Evolutionary conservation across 371 early-diverging fungal species (phyloP).

Genomic region (Mucor circinelloides): DNA sequence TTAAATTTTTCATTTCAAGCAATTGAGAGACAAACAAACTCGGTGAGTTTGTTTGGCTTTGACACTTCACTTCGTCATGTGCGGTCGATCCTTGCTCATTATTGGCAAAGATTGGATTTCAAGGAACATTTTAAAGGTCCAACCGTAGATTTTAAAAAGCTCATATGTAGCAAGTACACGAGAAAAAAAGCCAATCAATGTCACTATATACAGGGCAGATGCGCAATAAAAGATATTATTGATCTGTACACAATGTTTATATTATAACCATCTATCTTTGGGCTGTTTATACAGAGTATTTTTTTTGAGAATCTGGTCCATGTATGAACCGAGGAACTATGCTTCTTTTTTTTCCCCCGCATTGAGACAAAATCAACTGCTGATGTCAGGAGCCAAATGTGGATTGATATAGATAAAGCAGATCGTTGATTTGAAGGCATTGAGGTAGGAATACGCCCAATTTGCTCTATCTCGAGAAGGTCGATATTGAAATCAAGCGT

Average conservation of each 20-base stretch:
- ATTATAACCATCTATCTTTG: background rate
- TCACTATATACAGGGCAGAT: background rate
- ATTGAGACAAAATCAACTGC: background rate
- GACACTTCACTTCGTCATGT: background rate
- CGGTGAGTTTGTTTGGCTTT: slow-evolving; percentile 16
- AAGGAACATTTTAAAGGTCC: slow-evolving; percentile 7
- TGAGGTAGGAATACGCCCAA: background rate
- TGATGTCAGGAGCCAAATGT: background rate
- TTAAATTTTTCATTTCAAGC: background rate
- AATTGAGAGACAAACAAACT: slow-evolving; percentile 13
- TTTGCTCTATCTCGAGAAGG: background rate
- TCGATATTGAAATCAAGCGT: background rate
- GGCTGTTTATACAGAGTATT: background rate
- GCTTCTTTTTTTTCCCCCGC: background rate
- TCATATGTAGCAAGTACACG: background rate
- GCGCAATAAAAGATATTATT: background rate
- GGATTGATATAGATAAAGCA: background rate
- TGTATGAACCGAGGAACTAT: slow-evolving; percentile 6
- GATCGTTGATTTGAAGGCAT: background rate
- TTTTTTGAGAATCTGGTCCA: background rate
- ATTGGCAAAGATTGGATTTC: slow-evolving; percentile 5
- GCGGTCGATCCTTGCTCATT: background rate
- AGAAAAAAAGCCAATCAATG: background rate
- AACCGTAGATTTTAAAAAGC: slow-evolving; percentile 3
- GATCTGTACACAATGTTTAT: background rate